Base-by-base conservation (phyloP, 306 rosid genomes). In the Hippophae tibetana region DNA sequence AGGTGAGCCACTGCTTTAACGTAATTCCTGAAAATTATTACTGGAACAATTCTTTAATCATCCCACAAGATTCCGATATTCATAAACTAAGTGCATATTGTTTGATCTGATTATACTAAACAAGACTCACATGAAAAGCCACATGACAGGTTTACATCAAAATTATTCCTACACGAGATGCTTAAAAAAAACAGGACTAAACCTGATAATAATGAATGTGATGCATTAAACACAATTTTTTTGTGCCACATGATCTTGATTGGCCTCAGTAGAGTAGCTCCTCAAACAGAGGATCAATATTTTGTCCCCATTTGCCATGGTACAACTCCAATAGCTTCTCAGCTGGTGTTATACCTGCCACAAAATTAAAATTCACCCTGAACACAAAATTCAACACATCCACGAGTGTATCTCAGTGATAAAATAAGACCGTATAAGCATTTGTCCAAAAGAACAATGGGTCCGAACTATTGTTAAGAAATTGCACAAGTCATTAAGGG, bases 281-380 rank as follows among this genome's bases (percentile, higher is more conserved):
- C 80, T 86, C 86, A 69, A 78, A 93, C 46, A 89, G 95, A 47
- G 85, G 90, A 80, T 93, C 95, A 51, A 93, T 82, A 43, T 74
- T 74, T 59, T 82, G 88, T 63, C 70, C 85, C 99, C 97, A 93
- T 66, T 93, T 86, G 65, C 82, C 95, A 54, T 86, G 51, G 47
- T 86, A 86, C 75, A 89, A 69, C 44, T 86, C 89, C 85, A 89
- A 76, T 65, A 93, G 87, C 78, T 66, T 89, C 76, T 93, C 97
- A 50, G 97, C 95, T 25, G 97, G 95, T 57, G 97, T 93, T 10
- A 78, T 77, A 62, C 97, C 99, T 93, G 38, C 38, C 38, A 31
- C 38, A 31, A 4, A 31, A 31, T 31, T 31, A 31, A 31, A 31
- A 31, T 31, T 31, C 38, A 78, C 72, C 65, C 67, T 54, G 64